Base-by-base conservation (phyloP, 768 basidiomycete species). In the Trametes sanguinea region DNA sequence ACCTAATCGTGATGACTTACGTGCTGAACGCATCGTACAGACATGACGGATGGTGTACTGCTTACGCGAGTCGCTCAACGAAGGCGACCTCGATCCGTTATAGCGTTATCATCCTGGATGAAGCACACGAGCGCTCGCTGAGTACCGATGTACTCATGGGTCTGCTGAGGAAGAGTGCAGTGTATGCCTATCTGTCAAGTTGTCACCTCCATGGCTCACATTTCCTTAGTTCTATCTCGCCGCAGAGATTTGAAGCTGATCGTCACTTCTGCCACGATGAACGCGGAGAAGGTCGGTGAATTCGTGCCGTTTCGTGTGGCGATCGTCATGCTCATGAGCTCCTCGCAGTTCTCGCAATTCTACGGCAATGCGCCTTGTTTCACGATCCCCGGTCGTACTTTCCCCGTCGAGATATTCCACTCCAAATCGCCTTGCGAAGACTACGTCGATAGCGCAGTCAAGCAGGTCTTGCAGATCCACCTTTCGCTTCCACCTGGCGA, bases 111-210 rank as follows among this genome's bases (percentile, higher is more conserved):
- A 98, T 99, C 65, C 83, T 98, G n/a, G 97, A 99, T 70, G 97
- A 98, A 77, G 97, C 97, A 2, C 97, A 98, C 73, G 97, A 98
- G 73, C 89, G 96, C 27, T 98, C 95, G 0, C 79, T 99, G 54
- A 98, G 94, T 73, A 99, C 97, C 11, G 97, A 98, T 72, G 95
- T 98, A 16, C 79, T 99, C 32, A 98, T 99, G 97, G 97, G 97
- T 71, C 78, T 99, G 39, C 78, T 98, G 17, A 83, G 87, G 55
- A 99, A 98, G 77, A 92, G 96, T 95, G n/a, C 70, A 66, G 89
- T 72, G 6, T 42, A 2, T n/a, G 27, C 7, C 54, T 42, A n/a
- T 43, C 53, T 48, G 16, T 14, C 1, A 40, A 0, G 29, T 33
- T 57, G 43, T 30, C 33, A 72, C 52, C 4, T 29, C 57, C 52